Percentiles rank a stretch among this genome's conserved stretches.
Evolutionary conservation across 768 basidiomycete genomes (phyloP).

Genomic region (Lyophyllum shimeji): DNA sequence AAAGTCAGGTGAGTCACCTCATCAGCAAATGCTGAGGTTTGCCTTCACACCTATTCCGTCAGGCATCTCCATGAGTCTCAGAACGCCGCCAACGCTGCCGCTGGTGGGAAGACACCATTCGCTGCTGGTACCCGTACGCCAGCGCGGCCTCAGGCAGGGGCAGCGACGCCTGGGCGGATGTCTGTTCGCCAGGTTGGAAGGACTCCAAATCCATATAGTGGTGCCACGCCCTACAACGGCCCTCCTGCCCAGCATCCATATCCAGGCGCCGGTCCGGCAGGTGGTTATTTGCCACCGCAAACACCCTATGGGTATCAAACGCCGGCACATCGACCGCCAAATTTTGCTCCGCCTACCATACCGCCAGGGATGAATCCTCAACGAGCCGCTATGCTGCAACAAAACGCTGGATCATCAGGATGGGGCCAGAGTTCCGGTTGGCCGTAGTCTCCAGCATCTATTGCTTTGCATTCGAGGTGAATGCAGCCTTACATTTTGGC

Average conservation of each 20-base stretch:
- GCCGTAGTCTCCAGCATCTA: conserved; percentile 9
- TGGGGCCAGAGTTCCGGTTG: conserved; percentile 23
- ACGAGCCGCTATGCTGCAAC: conserved; percentile 65
- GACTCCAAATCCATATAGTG: conserved; percentile 80
- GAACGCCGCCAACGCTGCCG: conserved; percentile 45
- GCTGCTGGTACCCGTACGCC: conserved; percentile 75
- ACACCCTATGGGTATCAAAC: conserved; percentile 51
- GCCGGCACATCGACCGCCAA: conserved; percentile 41
- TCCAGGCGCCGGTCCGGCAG: conserved; percentile 23
- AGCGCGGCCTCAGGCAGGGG: conserved; percentile 58
- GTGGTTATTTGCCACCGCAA: conserved; percentile 26
- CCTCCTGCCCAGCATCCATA: conserved; percentile 26
- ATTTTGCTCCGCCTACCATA: conserved; percentile 38
- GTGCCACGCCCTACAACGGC: conserved; percentile 41
- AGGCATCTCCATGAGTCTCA: conserved; percentile 83
- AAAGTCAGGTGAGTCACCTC: conserved; percentile 66
- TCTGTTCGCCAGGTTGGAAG: conserved; percentile 72
- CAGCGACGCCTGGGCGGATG: conserved; percentile 76
- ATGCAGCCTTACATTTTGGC: background rate
- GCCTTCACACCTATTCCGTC: conserved; percentile 8
- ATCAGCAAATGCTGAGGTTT: background rate
- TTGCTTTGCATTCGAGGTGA: background rate
- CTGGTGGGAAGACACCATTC: conserved; percentile 80
- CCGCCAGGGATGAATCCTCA: conserved; percentile 68
- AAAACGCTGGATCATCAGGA: conserved; percentile 21